Percentiles rank a stretch among this genome's conserved stretches.
These are phyloP conservation scores for Venturia effusa DNA, from an alignment of 2,329 filamentous ascomycete genomes.

Conservation along the genomic window DNA sequence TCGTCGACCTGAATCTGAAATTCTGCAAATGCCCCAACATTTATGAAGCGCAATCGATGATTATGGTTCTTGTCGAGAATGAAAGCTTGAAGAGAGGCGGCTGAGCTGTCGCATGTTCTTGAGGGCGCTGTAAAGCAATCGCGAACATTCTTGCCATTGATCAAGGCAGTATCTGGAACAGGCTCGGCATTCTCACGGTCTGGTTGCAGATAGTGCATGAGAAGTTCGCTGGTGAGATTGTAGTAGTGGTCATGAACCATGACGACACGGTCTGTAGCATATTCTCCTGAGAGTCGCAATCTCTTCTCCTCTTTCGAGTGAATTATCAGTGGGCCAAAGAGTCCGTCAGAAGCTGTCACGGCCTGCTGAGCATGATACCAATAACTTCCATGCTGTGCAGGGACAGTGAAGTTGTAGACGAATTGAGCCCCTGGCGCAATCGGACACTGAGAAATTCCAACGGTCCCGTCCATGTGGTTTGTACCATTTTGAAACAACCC, in stretches of 20 bases:
- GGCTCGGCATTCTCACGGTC: constrained; percentile 6
- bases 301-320: constrained; percentile 32
- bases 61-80: background rate
- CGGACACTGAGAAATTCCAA: constrained; percentile 9
- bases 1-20: constrained; percentile 8
- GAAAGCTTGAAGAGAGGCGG: constrained; percentile 15
- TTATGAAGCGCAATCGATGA: constrained; percentile 3
- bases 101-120: background rate
- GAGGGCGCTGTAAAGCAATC: background rate
- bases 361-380: constrained; percentile 59
- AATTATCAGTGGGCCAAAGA: constrained; percentile 52
- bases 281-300: constrained; percentile 26
- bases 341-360: constrained; percentile 57
- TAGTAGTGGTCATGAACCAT: constrained; percentile 7
- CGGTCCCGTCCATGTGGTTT: constrained; percentile 8
- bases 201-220: constrained; percentile 1
- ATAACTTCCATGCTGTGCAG: constrained; percentile 36
- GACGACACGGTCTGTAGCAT: constrained; percentile 39
- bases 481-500: constrained; percentile 42
- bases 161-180: constrained; percentile 5
- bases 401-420: constrained; percentile 7
- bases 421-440: constrained; percentile 10
- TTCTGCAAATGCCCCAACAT: constrained; percentile 5
- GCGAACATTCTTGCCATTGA: constrained; percentile 1
- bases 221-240: constrained; percentile 1